Conservation (phyloP, 2,329 filamentous ascomycete species). For the Eurotiales sp. region DNA sequence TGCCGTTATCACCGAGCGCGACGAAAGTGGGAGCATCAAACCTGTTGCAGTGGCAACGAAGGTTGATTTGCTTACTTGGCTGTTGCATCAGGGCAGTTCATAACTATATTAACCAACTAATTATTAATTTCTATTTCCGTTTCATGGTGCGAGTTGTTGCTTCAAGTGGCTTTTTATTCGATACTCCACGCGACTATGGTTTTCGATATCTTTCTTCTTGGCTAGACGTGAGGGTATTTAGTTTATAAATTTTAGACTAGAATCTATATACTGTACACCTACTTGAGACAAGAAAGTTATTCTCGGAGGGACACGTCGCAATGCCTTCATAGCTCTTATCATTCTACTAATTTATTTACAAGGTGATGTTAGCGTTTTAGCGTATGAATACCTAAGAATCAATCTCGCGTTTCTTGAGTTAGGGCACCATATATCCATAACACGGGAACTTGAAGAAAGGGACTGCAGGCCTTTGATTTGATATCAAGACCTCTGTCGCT, state of each 20-base stretch:
- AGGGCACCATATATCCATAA: neutral
- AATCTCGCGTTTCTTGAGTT: too few species aligned
- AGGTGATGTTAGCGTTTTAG: too few species aligned
- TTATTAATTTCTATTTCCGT: neutral
- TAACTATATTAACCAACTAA: neutral
- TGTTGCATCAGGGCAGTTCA: slow-evolving; percentile 52
- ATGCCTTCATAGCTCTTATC: too few species aligned
- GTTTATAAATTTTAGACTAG: neutral
- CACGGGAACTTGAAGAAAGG: neutral
- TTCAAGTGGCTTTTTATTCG: neutral
- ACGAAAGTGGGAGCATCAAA: slow-evolving; percentile 60
- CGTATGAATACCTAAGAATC: too few species aligned
- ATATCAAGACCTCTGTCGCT: too few species aligned
- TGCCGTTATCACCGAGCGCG: slow-evolving; percentile 83
- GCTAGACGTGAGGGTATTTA: neutral
- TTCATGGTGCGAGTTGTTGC: neutral
- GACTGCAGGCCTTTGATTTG: neutral
- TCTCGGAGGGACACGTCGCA: too few species aligned
- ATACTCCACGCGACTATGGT: neutral
- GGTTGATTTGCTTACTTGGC: slow-evolving; percentile 89
- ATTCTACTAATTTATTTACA: too few species aligned
- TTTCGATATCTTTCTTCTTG: neutral
- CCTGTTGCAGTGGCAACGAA: slow-evolving; percentile 92
- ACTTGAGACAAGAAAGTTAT: too few species aligned
- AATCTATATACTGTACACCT: neutral